Conservation (phyloP, 495 filamentous ascomycete species). For the Hypoxylon fragiforme region DNA sequence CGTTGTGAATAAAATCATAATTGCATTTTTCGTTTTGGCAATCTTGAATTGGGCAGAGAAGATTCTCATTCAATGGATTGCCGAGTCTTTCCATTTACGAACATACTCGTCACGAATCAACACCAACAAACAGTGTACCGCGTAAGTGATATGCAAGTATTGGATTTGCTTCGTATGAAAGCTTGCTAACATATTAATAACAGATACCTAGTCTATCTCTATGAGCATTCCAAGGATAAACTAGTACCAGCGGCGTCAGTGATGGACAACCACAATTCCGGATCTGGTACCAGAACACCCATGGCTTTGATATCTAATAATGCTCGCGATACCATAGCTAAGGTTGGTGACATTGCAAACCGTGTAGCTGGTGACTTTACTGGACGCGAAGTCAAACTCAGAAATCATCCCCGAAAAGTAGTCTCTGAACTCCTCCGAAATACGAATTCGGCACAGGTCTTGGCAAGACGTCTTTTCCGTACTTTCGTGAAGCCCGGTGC, state of each 20-base stretch:
- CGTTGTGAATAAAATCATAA: constrained; percentile 83
- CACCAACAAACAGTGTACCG: constrained; percentile 87
- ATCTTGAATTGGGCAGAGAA: constrained; percentile 87
- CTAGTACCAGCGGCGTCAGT: constrained; percentile 72
- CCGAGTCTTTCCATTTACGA: constrained; percentile 86
- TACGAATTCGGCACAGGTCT: constrained; percentile 76
- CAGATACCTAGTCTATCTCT: constrained; percentile 74
- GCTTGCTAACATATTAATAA: constrained; percentile 18
- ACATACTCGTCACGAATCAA: constrained; percentile 93
- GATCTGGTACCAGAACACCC: constrained; percentile 71
- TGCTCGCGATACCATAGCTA: constrained; percentile 72
- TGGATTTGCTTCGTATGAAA: background rate
- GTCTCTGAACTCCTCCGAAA: constrained; percentile 72
- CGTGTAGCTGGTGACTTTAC: constrained; percentile 96
- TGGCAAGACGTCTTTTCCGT: constrained; percentile 89
- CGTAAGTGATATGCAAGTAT: constrained; percentile 36
- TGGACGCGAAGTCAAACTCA: constrained; percentile 70
- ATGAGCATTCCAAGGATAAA: constrained; percentile 74
- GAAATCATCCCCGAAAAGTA: constrained; percentile 85
- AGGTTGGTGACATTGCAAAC: constrained; percentile 83
- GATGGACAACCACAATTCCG: constrained; percentile 41
- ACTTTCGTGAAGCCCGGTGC: constrained; percentile 77
- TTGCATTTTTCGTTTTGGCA: constrained; percentile 77
- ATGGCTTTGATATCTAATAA: constrained; percentile 68
- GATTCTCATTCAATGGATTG: constrained; percentile 93